Evolutionary conservation across 305 asterid genomes (phyloP), one percentile per base, ranked within the genome.

Genomic region (Solanum hybrid): DNA sequence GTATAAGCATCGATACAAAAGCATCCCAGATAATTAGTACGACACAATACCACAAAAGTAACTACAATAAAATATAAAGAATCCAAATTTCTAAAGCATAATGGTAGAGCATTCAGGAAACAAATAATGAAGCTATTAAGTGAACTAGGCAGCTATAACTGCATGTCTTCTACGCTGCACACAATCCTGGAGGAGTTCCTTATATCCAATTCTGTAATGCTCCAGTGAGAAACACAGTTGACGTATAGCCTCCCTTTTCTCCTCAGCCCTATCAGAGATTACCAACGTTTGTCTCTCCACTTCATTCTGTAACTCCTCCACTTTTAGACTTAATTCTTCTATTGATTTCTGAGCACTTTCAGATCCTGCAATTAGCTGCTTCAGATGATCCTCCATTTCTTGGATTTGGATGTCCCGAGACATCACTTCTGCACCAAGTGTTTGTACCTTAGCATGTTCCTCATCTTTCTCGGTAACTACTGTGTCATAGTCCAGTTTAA

Each of bases 241-340:
- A 88, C 98, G 90, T 93, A 97, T 97, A 51, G 97, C 99, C 92
- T 95, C 99, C 93, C 97, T 93, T 92, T 97, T 97, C 89, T 93
- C 98, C 92, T 97, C 98, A 2, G 93, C 95, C 83, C 93, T 91
- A 34, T 93, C 97, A n/a, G 92, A 90, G 31, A 96, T 92, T 92
- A 94, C 26, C 6, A 7, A 89, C 9, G 91, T 93, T 89, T 96
- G 97, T 90, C 84, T 89, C 75, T 91, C 94, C 92, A 94, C 92
- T 91, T 97, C 96, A 57, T 92, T 91, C 92, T 95, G 95, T 26
- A 97, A 90, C 87, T 90, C 94, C 76, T 90, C 90, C 79, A 92
- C 91, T 89, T 93, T 92, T 33, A 90, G 89, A 68, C 89, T 92
- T 17, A 95, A 87, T 75, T 94, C 95, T 29, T 79, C 90, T 65